Percentiles rank a stretch among this genome's conserved stretches.
Evolutionary conservation across 148 eudicot species (phyloP).

Genomic region (Arbutus unedo): DNA sequence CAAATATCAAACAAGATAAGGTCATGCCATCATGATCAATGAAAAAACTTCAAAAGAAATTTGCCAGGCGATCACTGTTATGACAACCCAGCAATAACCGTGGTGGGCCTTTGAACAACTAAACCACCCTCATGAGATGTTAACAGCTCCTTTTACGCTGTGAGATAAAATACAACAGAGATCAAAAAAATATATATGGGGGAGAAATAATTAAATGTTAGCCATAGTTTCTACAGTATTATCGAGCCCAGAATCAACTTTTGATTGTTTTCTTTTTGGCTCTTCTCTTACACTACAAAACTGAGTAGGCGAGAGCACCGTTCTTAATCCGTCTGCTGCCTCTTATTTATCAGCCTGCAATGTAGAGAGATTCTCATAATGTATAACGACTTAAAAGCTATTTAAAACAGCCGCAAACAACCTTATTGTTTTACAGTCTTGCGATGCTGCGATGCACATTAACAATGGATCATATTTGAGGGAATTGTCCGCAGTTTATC

Average conservation of each 20-base stretch:
- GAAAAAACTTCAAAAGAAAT: background rate
- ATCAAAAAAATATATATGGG: conserved; percentile 1
- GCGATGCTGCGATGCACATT: too few species aligned
- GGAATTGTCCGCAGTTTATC: too few species aligned
- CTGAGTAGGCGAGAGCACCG: conserved; percentile 16
- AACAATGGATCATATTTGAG: too few species aligned
- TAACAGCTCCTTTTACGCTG: background rate
- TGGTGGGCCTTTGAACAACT: background rate
- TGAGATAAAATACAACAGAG: background rate
- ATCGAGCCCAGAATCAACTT: background rate
- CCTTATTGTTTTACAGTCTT: background rate
- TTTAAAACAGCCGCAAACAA: background rate
- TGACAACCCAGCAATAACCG: background rate
- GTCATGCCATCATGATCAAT: conserved; percentile 8
- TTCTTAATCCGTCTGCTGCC: background rate
- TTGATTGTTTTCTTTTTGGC: background rate
- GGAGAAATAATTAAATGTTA: conserved; percentile 11
- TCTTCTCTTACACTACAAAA: conserved; percentile 18
- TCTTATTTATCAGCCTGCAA: conserved; percentile 13
- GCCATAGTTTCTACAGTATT: background rate
- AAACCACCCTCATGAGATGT: background rate
- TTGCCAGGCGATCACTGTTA: background rate
- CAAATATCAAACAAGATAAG: conserved; percentile 5
- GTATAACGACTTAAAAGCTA: background rate
- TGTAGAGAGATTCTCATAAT: background rate